These are phyloP conservation scores for Blastocladiella emersonii DNA, from an alignment of 371 early-diverging fungal species.

Conservation along the genomic window DNA sequence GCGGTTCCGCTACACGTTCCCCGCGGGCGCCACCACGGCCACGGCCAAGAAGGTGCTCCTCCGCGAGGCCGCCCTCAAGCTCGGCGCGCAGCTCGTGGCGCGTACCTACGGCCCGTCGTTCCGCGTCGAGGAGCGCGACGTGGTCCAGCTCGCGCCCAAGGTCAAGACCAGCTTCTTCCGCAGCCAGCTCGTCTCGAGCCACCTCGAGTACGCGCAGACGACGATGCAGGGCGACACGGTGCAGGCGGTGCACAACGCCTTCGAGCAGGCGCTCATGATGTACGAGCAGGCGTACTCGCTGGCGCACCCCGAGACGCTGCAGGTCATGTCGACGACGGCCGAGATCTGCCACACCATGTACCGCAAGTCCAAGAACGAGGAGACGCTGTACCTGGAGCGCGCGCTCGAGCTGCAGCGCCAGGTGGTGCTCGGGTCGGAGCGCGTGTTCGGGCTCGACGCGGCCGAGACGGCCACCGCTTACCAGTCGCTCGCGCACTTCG, in stretches of 20 bases:
- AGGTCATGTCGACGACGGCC: not conserved
- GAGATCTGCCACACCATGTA: slow-evolving; percentile 5
- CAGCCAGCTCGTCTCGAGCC: not conserved
- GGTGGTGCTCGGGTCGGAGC: slow-evolving; percentile 1
- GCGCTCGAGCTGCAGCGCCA: slow-evolving; percentile 6
- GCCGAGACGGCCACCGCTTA: not conserved
- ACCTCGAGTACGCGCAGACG: not conserved
- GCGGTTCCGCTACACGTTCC: slow-evolving; percentile 1
- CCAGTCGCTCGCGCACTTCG: not conserved
- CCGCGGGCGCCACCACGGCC: not conserved
- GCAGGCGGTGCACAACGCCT: not conserved
- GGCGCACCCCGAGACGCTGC: slow-evolving; percentile 1
- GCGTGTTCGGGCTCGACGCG: not conserved
- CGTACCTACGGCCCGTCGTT: slow-evolving; percentile 1
- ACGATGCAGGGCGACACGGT: not conserved
- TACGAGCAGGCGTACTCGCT: not conserved
- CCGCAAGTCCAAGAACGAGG: not conserved
- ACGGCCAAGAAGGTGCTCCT: slow-evolving; percentile 1
- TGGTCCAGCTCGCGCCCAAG: not conserved
- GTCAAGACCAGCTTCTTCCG: not conserved
- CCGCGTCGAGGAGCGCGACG: slow-evolving; percentile 1
- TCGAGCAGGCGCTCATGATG: slow-evolving; percentile 2
- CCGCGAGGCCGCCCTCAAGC: slow-evolving; percentile 2
- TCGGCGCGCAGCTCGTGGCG: slow-evolving; percentile 4
- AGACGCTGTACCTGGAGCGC: not conserved